Conservation (phyloP, 805 yeast species). For the Lipomyces sp. region DNA sequence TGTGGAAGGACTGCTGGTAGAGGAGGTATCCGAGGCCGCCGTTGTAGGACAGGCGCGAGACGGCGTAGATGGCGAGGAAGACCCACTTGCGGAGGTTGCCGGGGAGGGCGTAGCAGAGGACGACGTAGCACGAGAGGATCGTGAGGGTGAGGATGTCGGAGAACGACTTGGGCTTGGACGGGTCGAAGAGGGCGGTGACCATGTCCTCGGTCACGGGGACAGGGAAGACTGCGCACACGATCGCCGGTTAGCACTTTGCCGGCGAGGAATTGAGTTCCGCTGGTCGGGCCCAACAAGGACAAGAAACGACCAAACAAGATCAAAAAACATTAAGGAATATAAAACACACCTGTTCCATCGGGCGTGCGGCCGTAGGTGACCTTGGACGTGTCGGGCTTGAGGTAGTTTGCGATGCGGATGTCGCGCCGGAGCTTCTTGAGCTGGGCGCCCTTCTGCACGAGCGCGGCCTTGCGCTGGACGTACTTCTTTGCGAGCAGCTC, state of each 20-base stretch:
- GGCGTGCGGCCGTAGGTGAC: constrained; percentile 35
- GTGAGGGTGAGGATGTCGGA: constrained; percentile 60
- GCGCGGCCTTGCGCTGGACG: constrained; percentile 24
- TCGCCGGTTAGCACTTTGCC: background rate
- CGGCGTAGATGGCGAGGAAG: constrained; percentile 56
- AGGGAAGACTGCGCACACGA: constrained; percentile 30
- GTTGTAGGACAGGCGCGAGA: constrained; percentile 76
- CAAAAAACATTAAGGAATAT: background rate
- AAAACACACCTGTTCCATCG: constrained; percentile 33
- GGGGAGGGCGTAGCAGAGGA: constrained; percentile 35
- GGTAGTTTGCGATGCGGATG: constrained; percentile 20
- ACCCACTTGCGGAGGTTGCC: constrained; percentile 34
- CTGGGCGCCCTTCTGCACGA: constrained; percentile 23
- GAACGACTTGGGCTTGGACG: constrained; percentile 63
- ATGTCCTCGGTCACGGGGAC: constrained; percentile 73
- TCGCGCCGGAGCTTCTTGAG: constrained; percentile 25
- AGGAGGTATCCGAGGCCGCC: constrained; percentile 74
- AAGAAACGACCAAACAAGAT: too few species aligned
- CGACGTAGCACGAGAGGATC: constrained; percentile 40
- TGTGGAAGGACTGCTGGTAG: constrained; percentile 60
- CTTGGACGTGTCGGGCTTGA: constrained; percentile 21
- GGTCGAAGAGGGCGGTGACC: constrained; percentile 78
- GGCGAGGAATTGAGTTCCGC: background rate
- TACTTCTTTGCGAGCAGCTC: constrained; percentile 26
- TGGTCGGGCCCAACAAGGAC: background rate